Evolutionary conservation across 441 rosid genomes (phyloP).

Genomic region (Pelargonium citronellum): DNA sequence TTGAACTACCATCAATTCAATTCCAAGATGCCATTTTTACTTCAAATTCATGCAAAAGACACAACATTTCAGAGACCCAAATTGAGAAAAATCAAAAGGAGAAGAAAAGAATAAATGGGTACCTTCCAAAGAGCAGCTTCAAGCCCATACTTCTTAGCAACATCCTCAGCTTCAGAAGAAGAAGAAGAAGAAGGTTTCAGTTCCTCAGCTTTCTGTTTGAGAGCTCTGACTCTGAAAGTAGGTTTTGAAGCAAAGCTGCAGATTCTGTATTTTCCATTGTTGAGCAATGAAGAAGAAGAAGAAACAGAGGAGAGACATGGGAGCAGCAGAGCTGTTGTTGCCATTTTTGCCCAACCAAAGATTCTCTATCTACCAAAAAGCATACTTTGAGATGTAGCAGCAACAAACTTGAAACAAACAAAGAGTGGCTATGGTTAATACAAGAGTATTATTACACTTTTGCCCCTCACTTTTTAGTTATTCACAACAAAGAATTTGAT

Average conservation of each 20-base stretch:
- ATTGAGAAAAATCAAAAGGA: background rate
- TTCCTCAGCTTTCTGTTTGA: conserved; percentile 48
- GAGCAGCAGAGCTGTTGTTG: conserved; percentile 29
- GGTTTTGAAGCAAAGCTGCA: conserved; percentile 28
- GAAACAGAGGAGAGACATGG: conserved; percentile 23
- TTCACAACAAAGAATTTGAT: too few species aligned
- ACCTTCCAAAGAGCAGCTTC: conserved; percentile 94
- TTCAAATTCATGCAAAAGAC: background rate
- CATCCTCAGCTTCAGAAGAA: conserved; percentile 52
- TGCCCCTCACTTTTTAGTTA: background rate
- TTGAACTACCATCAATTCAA: background rate
- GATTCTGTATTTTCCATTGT: conserved; percentile 20
- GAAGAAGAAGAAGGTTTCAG: conserved; percentile 30
- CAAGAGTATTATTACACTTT: background rate
- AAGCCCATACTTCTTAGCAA: conserved; percentile 76
- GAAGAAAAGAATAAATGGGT: background rate
- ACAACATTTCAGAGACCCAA: background rate
- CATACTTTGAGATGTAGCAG: background rate
- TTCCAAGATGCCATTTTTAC: background rate
- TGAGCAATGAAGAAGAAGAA: conserved; percentile 21
- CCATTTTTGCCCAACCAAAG: conserved; percentile 35
- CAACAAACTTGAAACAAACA: background rate
- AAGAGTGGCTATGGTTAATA: background rate
- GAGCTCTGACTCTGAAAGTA: conserved; percentile 41
- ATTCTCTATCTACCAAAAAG: background rate